phyloP scores from a whole-genome alignment of 1,284 basidiomycete species.

The Microbotryomycetes sp. region DNA sequence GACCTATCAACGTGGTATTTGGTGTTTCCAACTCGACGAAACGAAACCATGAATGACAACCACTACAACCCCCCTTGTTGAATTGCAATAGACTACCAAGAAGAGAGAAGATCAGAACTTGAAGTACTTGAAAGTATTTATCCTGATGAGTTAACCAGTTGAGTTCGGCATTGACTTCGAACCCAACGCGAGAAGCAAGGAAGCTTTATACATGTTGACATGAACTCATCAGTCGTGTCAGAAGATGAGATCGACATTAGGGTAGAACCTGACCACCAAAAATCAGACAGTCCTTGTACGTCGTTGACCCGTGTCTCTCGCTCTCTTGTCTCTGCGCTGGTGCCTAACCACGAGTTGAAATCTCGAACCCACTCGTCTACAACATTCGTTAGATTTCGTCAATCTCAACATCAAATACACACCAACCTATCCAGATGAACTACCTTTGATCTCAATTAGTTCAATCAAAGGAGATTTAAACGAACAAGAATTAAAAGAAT shows the following conservation, averaged over 20 bases:
- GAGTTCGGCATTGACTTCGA: conserved; percentile 23
- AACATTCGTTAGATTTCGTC: conserved; percentile 58
- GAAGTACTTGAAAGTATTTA: conserved; percentile 95
- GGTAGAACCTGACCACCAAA: conserved; percentile 75
- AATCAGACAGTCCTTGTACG: conserved; percentile 57
- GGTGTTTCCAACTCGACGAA: too few relatives aligned
- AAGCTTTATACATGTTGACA: not conserved
- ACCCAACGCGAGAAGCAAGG: too few relatives aligned
- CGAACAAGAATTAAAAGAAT: conserved; percentile 52
- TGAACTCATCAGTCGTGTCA: conserved; percentile 58
- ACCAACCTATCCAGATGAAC: conserved; percentile 62
- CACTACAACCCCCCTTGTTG: not conserved
- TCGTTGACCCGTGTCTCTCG: conserved; percentile 38
- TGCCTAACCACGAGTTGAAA: conserved; percentile 8
- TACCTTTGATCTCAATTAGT: conserved; percentile 68
- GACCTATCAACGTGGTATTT: too few relatives aligned
- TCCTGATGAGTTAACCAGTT: conserved; percentile 83
- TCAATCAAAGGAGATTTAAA: conserved; percentile 56
- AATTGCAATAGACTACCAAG: conserved; percentile 26
- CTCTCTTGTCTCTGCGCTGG: not conserved
- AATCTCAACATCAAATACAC: conserved; percentile 64
- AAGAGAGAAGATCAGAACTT: conserved; percentile 20
- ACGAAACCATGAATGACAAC: too few relatives aligned
- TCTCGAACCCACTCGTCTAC: conserved; percentile 21
- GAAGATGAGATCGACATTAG: conserved; percentile 75